These are phyloP conservation scores for Pythium biforme DNA, from an alignment of 352 stramenopile species.

Conservation along the genomic window DNA sequence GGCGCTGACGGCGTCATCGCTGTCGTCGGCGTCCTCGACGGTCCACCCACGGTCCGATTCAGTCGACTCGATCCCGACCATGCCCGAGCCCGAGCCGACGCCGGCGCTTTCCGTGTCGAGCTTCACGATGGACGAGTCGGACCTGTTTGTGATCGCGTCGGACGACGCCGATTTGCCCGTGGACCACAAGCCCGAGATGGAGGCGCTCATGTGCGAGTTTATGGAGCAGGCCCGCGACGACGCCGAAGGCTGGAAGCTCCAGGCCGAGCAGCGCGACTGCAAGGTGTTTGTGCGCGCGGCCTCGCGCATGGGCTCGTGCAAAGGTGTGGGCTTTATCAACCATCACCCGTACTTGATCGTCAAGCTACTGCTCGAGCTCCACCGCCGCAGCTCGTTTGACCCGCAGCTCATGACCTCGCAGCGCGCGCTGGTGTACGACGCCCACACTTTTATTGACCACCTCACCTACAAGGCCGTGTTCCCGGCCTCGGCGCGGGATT, in stretches of 20 bases:
- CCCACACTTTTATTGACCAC: constrained; percentile 75
- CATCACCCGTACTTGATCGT: constrained; percentile 55
- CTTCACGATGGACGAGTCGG: constrained; percentile 31
- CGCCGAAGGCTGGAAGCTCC: constrained; percentile 58
- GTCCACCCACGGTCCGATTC: constrained; percentile 21
- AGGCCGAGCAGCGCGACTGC: constrained; percentile 52
- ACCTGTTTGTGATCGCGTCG: constrained; percentile 34
- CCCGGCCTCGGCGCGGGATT: constrained; percentile 48
- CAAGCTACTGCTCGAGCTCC: constrained; percentile 54
- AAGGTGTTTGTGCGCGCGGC: constrained; percentile 52
- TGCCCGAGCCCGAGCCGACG: constrained; percentile 30
- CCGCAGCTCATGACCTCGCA: constrained; percentile 51
- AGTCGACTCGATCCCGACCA: constrained; percentile 24
- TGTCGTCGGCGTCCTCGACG: not conserved
- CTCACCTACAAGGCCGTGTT: constrained; percentile 71
- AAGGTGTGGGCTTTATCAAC: constrained; percentile 55
- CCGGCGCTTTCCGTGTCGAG: constrained; percentile 26
- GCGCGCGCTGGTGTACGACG: constrained; percentile 56
- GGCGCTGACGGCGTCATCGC: not conserved
- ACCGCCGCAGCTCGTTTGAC: constrained; percentile 46
- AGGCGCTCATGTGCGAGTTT: constrained; percentile 63
- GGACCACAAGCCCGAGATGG: constrained; percentile 41
- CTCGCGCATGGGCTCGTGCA: constrained; percentile 47
- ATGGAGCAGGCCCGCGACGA: constrained; percentile 48
- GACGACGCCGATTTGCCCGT: constrained; percentile 35